These are phyloP conservation scores for Cyclocybe aegerita DNA, from an alignment of 768 basidiomycete species.

Conservation along the genomic window DNA sequence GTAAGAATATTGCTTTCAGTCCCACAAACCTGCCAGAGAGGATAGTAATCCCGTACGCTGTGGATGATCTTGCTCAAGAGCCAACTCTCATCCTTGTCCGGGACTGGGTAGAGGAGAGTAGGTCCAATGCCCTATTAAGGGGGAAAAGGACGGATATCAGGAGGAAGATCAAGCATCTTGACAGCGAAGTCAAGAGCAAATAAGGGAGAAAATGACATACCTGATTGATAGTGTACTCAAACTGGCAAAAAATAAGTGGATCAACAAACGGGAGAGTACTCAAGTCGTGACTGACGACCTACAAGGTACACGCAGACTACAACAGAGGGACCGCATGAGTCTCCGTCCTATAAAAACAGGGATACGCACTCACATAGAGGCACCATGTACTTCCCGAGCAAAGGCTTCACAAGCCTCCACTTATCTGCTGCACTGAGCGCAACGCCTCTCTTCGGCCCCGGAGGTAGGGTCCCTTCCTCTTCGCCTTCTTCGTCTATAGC, in stretches of 20 bases:
- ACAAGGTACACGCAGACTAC: constrained; percentile 47
- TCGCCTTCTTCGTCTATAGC: constrained; percentile 40
- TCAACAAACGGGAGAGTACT: background rate
- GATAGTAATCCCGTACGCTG: constrained; percentile 89
- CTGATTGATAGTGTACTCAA: constrained; percentile 93
- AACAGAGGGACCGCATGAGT: background rate
- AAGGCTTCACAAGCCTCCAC: constrained; percentile 75
- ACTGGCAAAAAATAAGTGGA: constrained; percentile 37
- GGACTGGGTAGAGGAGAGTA: constrained; percentile 86
- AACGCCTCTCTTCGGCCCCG: constrained; percentile 41
- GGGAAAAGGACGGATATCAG: background rate
- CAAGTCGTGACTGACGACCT: constrained; percentile 16
- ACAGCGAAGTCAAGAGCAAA: background rate
- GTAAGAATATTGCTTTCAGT: no score
- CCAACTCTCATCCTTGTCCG: constrained; percentile 55
- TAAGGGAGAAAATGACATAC: constrained; percentile 25
- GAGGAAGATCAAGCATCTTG: background rate
- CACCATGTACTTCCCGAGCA: constrained; percentile 86
- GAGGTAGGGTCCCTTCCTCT: constrained; percentile 35
- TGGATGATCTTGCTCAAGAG: constrained; percentile 78
- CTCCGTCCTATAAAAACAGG: background rate
- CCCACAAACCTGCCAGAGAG: constrained; percentile 78
- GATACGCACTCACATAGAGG: constrained; percentile 69
- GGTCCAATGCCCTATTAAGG: constrained; percentile 78
- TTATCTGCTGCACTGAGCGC: constrained; percentile 74